Evolutionary conservation across 2,329 filamentous ascomycete genomes (phyloP), one percentile per base, ranked within the genome.

Genomic region (Bipolaris oryzae): DNA sequence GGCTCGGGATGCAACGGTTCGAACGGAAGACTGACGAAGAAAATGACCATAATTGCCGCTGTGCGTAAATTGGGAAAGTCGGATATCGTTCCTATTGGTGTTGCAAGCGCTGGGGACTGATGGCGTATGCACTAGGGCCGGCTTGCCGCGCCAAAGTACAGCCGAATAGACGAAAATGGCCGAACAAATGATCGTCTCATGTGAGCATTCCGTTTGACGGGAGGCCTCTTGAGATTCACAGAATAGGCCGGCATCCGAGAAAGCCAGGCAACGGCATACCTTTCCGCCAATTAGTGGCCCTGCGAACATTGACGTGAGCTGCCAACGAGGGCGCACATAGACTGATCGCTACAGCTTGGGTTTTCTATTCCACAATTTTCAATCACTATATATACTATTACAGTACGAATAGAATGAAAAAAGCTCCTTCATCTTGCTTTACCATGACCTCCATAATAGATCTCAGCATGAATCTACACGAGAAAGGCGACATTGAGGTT

Each of bases 401-500:
- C 35, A 9, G n/a, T 37, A 20, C 11, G 9, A 9, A 25, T 20
- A 3, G 11, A 13, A 35, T 16, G 25, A 15, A 13, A 2, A 34
- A 2, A 11, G 23, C 18, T 35, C 20, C 5, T 35, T 18, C 9
- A 41, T 42, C 50, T 42, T 18, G 39, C n/a, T 46, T 42, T 3
- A 47, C 13, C 23, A 18, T 20, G 25, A 39, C n/a, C 4, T 9
- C 18, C 23, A 3, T 7, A 45, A 39, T 20, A 1, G 1, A 3
- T n/a, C 38, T 44, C 6, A 42, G 16, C 5, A 53, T 53, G 20
- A 11, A 15, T 48, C 37, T 2, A 13, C 13, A 50, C 5, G 5
- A 59, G 33, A 44, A 56, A 10, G 20, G 48, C 33, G 44, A 59
- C n/a, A 20, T 56, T 4, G 20, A 56, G 23, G 7, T 59, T 47